Evolutionary conservation across 371 early-diverging fungal species (phyloP).

Genomic region (Mortierella sp.): DNA sequence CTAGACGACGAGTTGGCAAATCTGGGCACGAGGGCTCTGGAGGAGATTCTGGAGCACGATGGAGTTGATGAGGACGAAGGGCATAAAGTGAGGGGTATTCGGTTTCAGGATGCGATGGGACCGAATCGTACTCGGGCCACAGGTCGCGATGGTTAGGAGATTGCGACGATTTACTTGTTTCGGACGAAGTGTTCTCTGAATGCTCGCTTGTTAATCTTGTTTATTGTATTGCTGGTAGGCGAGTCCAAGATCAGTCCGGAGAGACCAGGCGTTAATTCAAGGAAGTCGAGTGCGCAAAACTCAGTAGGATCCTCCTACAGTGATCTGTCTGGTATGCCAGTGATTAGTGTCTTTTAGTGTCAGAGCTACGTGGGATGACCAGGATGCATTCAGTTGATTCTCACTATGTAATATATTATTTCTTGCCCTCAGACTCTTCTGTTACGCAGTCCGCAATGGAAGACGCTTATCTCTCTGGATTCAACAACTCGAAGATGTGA

Average conservation of each 20-base stretch:
- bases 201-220: not conserved
- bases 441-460: constrained; percentile 72
- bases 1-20: constrained; percentile 48
- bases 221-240: constrained; percentile 6
- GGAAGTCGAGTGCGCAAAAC: constrained; percentile 58
- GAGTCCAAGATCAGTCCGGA: constrained; percentile 28
- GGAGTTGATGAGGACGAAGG: constrained; percentile 40
- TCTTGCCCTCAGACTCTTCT: constrained; percentile 58
- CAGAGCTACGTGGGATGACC: too few species aligned
- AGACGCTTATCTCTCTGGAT: constrained; percentile 68
- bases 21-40: constrained; percentile 33
- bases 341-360: too few species aligned
- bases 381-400: too few species aligned
- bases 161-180: not conserved
- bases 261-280: constrained; percentile 27
- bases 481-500: constrained; percentile 69
- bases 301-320: constrained; percentile 68
- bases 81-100: constrained; percentile 23
- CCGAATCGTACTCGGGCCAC: constrained; percentile 11
- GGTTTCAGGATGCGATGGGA: constrained; percentile 25
- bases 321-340: constrained; percentile 64
- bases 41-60: constrained; percentile 44
- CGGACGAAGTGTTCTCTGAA: not conserved
- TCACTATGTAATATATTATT: not conserved
- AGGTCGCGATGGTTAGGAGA: constrained; percentile 27